These are phyloP conservation scores for Clohesyomyces aquaticus DNA, from an alignment of 495 filamentous ascomycete genomes.

Conservation along the genomic window DNA sequence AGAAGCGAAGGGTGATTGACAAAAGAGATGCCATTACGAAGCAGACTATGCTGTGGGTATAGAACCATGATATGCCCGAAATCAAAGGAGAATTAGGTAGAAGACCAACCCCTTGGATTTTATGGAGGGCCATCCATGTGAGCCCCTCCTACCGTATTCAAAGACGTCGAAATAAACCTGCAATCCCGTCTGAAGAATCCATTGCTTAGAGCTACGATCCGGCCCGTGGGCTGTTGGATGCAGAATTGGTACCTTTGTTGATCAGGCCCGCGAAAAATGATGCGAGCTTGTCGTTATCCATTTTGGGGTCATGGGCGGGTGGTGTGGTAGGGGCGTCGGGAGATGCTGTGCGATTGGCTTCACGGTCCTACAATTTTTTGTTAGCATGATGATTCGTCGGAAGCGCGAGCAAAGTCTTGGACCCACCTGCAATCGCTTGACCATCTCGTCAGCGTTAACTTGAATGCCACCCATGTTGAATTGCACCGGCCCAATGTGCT, in stretches of 20 bases:
- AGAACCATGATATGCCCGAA: conserved; percentile 29
- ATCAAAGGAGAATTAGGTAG: not conserved
- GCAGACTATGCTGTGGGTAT: conserved; percentile 31
- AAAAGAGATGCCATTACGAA: conserved; percentile 6
- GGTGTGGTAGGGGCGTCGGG: conserved; percentile 36
- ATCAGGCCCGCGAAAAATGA: conserved; percentile 70
- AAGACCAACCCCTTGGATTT: too few relatives aligned
- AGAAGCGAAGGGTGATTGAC: not conserved
- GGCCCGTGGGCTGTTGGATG: conserved; percentile 22
- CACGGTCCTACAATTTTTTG: conserved; percentile 54
- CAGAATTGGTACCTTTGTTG: conserved; percentile 50
- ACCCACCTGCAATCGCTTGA: conserved; percentile 79
- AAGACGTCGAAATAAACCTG: not conserved
- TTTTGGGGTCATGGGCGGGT: conserved; percentile 56
- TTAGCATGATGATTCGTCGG: conserved; percentile 32
- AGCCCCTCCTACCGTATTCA: not conserved
- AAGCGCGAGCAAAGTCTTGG: not conserved
- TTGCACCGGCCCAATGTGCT: conserved; percentile 89
- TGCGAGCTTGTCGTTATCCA: conserved; percentile 67
- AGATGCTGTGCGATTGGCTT: conserved; percentile 58
- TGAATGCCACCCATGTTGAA: conserved; percentile 98
- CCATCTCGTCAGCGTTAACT: conserved; percentile 93
- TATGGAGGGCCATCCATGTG: too few relatives aligned
- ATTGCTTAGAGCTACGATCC: not conserved
- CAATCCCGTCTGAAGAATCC: not conserved